A percentile compares a stretch with the other conserved stretches of the same genome.
These are phyloP conservation scores for Amaranthus palmeri DNA, from an alignment of 148 eudicot species.

Conservation along the genomic window DNA sequence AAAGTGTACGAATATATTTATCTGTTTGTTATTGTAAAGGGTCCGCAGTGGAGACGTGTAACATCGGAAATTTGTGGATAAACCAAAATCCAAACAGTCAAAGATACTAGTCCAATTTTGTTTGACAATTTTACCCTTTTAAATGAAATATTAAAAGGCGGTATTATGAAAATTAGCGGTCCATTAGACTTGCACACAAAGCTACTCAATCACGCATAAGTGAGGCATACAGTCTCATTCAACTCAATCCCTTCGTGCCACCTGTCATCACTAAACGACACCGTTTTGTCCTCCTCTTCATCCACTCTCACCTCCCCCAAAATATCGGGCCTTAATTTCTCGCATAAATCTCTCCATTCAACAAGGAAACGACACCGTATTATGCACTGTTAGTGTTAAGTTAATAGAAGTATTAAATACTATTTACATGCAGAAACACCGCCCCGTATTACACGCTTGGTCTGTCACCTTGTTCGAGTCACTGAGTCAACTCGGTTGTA, in stretches of 20 bases:
- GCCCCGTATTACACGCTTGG: background rate
- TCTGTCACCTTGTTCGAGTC: background rate
- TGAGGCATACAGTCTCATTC: background rate
- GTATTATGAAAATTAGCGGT: background rate
- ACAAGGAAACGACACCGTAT: conserved; percentile 25
- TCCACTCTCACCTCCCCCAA: conserved; percentile 5
- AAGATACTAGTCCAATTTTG: background rate
- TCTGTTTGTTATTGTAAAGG: no score
- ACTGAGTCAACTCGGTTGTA: conserved; percentile 8
- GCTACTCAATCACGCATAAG: conserved; percentile 13
- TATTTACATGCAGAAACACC: background rate
- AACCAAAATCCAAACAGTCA: background rate
- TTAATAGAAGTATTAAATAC: no score
- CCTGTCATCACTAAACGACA: conserved; percentile 25
- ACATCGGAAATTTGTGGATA: background rate
- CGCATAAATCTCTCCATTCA: background rate
- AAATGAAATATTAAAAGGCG: background rate
- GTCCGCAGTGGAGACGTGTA: background rate
- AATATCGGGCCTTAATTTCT: conserved; percentile 9
- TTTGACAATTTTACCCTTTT: background rate
- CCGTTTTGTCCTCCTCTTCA: background rate
- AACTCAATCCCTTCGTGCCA: conserved; percentile 4
- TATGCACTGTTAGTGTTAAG: no score
- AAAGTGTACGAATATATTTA: no score
- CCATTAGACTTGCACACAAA: conserved; percentile 1